Base-by-base conservation (phyloP, 345 rosid genomes). In the Dovyalis caffra region DNA sequence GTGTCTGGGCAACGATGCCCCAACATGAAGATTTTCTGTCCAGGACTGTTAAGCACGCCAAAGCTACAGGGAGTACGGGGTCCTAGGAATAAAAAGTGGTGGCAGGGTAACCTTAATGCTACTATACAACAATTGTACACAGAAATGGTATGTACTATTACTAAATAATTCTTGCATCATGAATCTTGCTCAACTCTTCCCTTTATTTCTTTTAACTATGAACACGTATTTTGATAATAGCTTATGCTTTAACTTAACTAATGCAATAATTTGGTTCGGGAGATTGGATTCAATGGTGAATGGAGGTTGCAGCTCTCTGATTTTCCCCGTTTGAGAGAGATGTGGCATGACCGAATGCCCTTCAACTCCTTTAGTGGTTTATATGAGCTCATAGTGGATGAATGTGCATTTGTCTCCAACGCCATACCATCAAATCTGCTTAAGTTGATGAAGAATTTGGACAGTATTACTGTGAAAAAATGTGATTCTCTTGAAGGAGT, bases 41-140 rank as follows among this genome's bases (percentile, higher is more conserved):
- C 62, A 38, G 83, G 79, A 65, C 73, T 21, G 11, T 40, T 66
- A 49, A 71, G 43, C 72, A 80, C 75, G 4, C 79, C 79, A 71
- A 75, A 66, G 28, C 69, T 75, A 43, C 8, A n/a, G 71, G 21
- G n/a, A 66, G 12, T 71, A 38, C 8, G 0, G 11, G 8, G 10
- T 38, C 10, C 43, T 3, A 9, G 47, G 21, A 25, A 57, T 32
- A 58, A 1, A 29, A 29, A 40, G 60, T n/a, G 6, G 21, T 75
- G 78, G 78, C 26, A 38, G 7, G 72, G 60, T 21, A 64, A 57
- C 40, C 78, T 75, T 31, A 67, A 75, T 43, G 18, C 58, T 40
- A 67, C 78, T 38, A 57, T 75, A 26, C 35, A 66, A 29, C 72
- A 18, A 4, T 40, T 67, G 40, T 40, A 29, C 43, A 28, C n/a